Base-by-base conservation (phyloP, 2,329 filamentous ascomycete species). In the Fonsecaea monophora region DNA sequence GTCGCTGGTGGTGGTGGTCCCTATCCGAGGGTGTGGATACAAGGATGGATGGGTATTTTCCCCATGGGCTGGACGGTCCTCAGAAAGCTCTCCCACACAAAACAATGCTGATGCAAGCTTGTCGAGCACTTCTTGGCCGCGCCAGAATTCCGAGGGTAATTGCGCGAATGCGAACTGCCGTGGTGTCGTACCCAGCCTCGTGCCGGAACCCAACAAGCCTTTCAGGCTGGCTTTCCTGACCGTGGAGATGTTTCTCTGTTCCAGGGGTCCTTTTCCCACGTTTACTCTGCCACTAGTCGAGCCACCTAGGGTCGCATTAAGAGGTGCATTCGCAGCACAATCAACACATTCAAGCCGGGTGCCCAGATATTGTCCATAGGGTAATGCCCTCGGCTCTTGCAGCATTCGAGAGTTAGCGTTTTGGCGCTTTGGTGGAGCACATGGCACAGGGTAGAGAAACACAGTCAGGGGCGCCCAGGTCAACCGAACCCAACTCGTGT, bases 21-120 rank as follows among this genome's bases (percentile, higher is more conserved):
- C 10, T 21, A 50, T 50, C 21, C 45, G 13, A 42, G 35, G 37
- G 34, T 56, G 63, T 65, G 57, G 57, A 65, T 32, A 5, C 2
- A 4, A 32, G 30, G 30, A 32, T 32, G 63, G 53, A 40, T 65
- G 63, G 63, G 63, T 65, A 65, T 65, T 65, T 45, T 65, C 63
- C 63, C 35, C 62, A 35, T 53, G 62, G 38, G n/a, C 40, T 15
- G 42, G 12, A 6, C 25, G 35, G 8, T 25, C 15, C 45, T 5
- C 9, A 8, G 4, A 8, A 4, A 13, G 13, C 21, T 50, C 7
- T 25, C 45, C 45, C 18, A 50, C 45, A 25, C 21, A 30, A 15
- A 4, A n/a, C 38, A 4, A 38, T 38, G 35, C 9, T 38, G 35
- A 38, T 32, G 30, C 35, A 3, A 9, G 35, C 35, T 38, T 38